phyloP scores from a whole-genome alignment of 208 protist species.

The Crithidia bombi region DNA sequence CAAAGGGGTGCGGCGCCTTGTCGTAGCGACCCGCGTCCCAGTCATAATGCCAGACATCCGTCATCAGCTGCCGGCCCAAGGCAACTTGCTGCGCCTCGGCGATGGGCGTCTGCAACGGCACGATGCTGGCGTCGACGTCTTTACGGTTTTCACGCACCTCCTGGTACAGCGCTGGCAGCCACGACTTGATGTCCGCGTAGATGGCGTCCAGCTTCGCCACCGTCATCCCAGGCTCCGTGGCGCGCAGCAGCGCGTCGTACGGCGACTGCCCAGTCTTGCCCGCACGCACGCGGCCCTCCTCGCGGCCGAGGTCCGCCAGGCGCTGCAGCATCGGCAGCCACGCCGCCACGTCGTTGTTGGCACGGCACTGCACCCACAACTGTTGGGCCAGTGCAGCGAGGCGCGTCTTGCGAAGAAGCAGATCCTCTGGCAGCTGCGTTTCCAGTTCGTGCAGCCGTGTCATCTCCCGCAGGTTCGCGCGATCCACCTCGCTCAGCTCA shows the following conservation, averaged over 20 bases:
- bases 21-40: slow-evolving; percentile 77
- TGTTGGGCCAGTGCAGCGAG: slow-evolving; percentile 36
- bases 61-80: slow-evolving; percentile 39
- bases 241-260: slow-evolving; percentile 66
- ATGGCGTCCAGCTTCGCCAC: slow-evolving; percentile 43
- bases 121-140: slow-evolving; percentile 21
- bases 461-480: slow-evolving; percentile 70
- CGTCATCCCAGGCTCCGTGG: slow-evolving; percentile 73
- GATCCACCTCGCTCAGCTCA: slow-evolving; percentile 41
- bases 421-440: slow-evolving; percentile 38
- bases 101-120: slow-evolving; percentile 36
- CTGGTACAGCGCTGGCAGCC: slow-evolving; percentile 62
- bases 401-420: slow-evolving; percentile 45
- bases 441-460: slow-evolving; percentile 24
- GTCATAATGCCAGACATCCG: slow-evolving; percentile 65
- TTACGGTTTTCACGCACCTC: slow-evolving; percentile 46
- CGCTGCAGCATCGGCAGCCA: slow-evolving; percentile 63
- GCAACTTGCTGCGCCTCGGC: slow-evolving; percentile 37
- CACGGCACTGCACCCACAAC: slow-evolving; percentile 46
- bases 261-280: slow-evolving; percentile 3
- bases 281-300: slow-evolving; percentile 42
- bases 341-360: slow-evolving; percentile 50
- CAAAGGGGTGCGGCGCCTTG: slow-evolving; percentile 77
- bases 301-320: slow-evolving; percentile 44
- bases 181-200: slow-evolving; percentile 64